These are phyloP conservation scores for Cubamyces sp. DNA, from an alignment of 768 basidiomycete species.

Conservation along the genomic window DNA sequence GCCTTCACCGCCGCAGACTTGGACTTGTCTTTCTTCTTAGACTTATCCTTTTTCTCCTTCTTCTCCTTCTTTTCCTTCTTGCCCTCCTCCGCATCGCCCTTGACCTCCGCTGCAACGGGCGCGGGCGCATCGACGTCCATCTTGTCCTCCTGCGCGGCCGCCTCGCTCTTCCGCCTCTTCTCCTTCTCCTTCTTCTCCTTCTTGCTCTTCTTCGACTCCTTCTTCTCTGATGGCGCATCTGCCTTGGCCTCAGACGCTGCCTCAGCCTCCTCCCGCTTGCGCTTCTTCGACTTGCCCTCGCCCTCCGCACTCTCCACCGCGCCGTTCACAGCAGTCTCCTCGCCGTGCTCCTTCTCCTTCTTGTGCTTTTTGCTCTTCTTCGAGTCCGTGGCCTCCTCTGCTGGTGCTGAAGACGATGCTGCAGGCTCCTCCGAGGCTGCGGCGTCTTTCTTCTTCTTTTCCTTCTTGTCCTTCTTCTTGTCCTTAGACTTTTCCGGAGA, in stretches of 20 bases:
- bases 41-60: slow-evolving; percentile 38
- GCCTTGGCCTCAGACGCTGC: slow-evolving; percentile 17
- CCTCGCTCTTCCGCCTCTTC: slow-evolving; percentile 29
- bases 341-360: slow-evolving; percentile 27
- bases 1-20: slow-evolving; percentile 19
- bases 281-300: slow-evolving; percentile 40
- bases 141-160: slow-evolving; percentile 13
- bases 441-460: slow-evolving; percentile 18
- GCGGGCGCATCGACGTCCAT: slow-evolving; percentile 17
- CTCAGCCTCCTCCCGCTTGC: slow-evolving; percentile 33
- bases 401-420: slow-evolving; percentile 1
- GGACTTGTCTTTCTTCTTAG: slow-evolving; percentile 32
- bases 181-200: slow-evolving; percentile 29
- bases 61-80: slow-evolving; percentile 33
- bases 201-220: slow-evolving; percentile 40
- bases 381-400: neutral
- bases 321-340: neutral
- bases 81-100: slow-evolving; percentile 18
- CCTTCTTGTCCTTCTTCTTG: slow-evolving; percentile 25
- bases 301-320: slow-evolving; percentile 19
- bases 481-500: slow-evolving; percentile 18
- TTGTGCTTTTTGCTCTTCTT: slow-evolving; percentile 30
- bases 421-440: slow-evolving; percentile 10
- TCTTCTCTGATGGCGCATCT: slow-evolving; percentile 30
- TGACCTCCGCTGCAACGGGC: slow-evolving; percentile 21